These are phyloP conservation scores for Laburnicola sp. DNA, from an alignment of 2,329 filamentous ascomycete species.

Conservation along the genomic window DNA sequence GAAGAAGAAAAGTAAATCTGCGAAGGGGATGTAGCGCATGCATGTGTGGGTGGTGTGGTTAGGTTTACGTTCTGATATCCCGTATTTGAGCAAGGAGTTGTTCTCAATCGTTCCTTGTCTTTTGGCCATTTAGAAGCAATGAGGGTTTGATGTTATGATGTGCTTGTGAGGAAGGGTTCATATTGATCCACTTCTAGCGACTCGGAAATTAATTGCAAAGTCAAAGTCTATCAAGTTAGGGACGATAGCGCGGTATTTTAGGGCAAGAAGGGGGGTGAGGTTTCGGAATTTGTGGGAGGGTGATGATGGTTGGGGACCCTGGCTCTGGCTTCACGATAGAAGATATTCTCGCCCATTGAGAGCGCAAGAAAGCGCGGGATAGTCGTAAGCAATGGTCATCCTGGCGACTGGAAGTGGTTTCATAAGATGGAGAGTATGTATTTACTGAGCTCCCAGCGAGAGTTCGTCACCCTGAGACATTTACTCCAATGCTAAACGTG, in stretches of 20 bases:
- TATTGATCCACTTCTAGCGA: not conserved
- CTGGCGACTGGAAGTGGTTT: not conserved
- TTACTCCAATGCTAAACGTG: not conserved
- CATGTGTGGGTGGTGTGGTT: not conserved
- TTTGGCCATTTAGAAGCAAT: not conserved
- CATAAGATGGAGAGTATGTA: not conserved
- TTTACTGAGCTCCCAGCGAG: not conserved
- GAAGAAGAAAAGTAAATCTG: slow-evolving; percentile 40
- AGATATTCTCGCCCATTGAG: slow-evolving; percentile 36
- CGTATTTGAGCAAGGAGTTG: not conserved
- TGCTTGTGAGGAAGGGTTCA: too few species aligned
- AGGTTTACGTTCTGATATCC: slow-evolving; percentile 1
- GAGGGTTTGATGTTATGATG: too few species aligned
- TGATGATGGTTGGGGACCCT: slow-evolving; percentile 46
- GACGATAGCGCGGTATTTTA: slow-evolving; percentile 54
- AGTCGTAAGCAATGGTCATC: slow-evolving; percentile 22
- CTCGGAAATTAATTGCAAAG: slow-evolving; percentile 36
- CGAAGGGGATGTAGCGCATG: slow-evolving; percentile 11
- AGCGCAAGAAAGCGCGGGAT: slow-evolving; percentile 22
- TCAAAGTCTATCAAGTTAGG: slow-evolving; percentile 65
- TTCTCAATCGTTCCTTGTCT: not conserved
- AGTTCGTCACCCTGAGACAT: not conserved
- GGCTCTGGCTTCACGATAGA: slow-evolving; percentile 46
- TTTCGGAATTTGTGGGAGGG: slow-evolving; percentile 53
- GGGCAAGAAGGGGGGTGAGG: slow-evolving; percentile 50